Evolutionary conservation across 805 yeast species (phyloP), one percentile per base, ranked within the genome.

Genomic region (Ascoidea rubescens): DNA sequence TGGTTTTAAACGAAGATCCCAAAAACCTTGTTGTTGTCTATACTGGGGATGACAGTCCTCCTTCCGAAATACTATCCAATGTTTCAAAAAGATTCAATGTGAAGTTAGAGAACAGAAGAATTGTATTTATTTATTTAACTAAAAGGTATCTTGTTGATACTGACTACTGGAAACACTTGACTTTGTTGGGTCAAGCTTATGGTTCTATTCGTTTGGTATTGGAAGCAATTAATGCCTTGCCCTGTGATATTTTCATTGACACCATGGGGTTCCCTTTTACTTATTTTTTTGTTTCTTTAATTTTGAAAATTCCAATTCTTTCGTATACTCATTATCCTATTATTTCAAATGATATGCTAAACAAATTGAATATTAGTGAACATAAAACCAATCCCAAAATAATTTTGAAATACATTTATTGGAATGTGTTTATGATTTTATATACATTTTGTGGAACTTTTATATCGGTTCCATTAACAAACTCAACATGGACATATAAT

Each of bases 291-390:
- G 79, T 86, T 0, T 64, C 74, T 28, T 62, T 70, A 57, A 66
- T 79, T 48, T 71, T 86, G 44, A 73, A 75, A 55, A 69, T 88
- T 32, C 99, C 99, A 0, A 75, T 93, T 31, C 68, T 84, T 30
- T 79, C 96, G 0, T 93, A 93, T 62, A 87, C 88, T n/a, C 99
- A 93, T 67, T 93, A 86, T 69, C 99, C 99, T 1, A 78, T 90
- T 16, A 81, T 93, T 42, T 95, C 95, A 47, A 67, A 71, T 31
- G 98, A 91, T 58, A 93, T 93, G 99, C 69, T 89, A 57, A 69
- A 69, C 50, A 83, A 84, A 58, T 67, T 85, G 56, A 68, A 67
- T 50, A 64, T 62, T 49, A 58, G 57, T 55, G 61, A 53, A 4
- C 54, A 59, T 33, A 42, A 48, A 49, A 33, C 54, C 50, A 51